Evolutionary conservation across 805 yeast genomes (phyloP).

Genomic region (Myxozyma vanderwaltii): DNA sequence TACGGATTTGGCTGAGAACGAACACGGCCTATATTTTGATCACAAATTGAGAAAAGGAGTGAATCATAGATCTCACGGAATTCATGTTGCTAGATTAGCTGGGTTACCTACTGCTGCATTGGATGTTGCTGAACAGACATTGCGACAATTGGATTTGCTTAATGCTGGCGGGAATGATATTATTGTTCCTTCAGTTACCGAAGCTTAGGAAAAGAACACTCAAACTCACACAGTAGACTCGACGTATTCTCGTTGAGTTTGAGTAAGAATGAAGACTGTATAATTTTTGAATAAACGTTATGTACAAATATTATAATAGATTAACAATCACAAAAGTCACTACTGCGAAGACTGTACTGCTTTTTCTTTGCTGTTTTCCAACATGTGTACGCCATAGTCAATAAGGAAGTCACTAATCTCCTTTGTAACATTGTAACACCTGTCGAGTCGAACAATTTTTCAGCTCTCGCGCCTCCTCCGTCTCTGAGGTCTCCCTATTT

Average conservation of each 20-base stretch:
- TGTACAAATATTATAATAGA: neutral
- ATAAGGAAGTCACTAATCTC: too few species aligned
- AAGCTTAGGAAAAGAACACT: neutral
- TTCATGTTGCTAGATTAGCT: constrained; percentile 33
- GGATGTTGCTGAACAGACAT: constrained; percentile 20
- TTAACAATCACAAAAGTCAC: neutral
- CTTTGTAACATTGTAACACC: too few species aligned
- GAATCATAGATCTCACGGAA: constrained; percentile 30
- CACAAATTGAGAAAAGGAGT: constrained; percentile 32
- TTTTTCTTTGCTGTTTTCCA: too few species aligned
- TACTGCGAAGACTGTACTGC: too few species aligned
- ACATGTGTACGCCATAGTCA: too few species aligned
- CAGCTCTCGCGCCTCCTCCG: too few species aligned
- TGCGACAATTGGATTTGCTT: constrained; percentile 7
- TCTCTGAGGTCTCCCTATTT: too few species aligned
- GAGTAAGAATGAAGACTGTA: too few species aligned
- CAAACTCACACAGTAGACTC: neutral
- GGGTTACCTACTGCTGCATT: constrained; percentile 28
- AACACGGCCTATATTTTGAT: constrained; percentile 20
- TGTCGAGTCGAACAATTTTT: too few species aligned
- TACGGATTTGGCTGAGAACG: constrained; percentile 29
- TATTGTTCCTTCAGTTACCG: neutral
- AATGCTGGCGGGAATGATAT: neutral
- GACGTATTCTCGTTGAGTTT: neutral
- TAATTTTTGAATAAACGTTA: neutral